These are phyloP conservation scores for Penicillium desertorum DNA, from an alignment of 495 filamentous ascomycete species.

Conservation along the genomic window DNA sequence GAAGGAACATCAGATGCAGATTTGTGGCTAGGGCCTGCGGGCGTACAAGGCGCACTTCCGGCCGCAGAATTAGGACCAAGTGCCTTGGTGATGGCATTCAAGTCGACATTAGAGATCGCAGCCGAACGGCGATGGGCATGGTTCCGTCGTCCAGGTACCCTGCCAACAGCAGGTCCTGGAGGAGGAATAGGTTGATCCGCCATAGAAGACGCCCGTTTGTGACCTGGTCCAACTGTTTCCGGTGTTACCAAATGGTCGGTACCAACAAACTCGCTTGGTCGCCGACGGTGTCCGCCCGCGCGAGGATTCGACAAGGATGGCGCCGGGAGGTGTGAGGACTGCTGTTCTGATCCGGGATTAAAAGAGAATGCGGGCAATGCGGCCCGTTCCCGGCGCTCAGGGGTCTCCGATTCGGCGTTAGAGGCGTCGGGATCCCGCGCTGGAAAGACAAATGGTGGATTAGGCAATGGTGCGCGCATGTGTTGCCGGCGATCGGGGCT, in stretches of 20 bases:
- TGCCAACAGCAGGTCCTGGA: slow-evolving; percentile 40
- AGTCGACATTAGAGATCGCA: slow-evolving; percentile 81
- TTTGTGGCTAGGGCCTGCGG: slow-evolving; percentile 48
- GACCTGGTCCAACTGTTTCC: slow-evolving; percentile 59
- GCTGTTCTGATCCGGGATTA: slow-evolving; percentile 50
- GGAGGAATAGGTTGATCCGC: slow-evolving; percentile 51
- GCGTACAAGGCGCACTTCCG: slow-evolving; percentile 68
- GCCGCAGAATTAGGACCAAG: slow-evolving; percentile 47
- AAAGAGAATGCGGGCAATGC: slow-evolving; percentile 65
- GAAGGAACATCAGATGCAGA: slow-evolving; percentile 31
- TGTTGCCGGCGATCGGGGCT: slow-evolving; percentile 30
- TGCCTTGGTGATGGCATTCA: slow-evolving; percentile 67
- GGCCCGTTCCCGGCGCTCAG: slow-evolving; percentile 31
- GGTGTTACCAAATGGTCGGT: slow-evolving; percentile 63
- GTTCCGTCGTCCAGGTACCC: slow-evolving; percentile 57
- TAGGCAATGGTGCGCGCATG: slow-evolving; percentile 56
- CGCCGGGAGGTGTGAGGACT: slow-evolving; percentile 32
- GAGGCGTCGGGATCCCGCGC: slow-evolving; percentile 38
- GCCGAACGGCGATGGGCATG: slow-evolving; percentile 86
- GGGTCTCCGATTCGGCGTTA: slow-evolving; percentile 14
- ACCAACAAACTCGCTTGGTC: slow-evolving; percentile 77
- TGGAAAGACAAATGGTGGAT: slow-evolving; percentile 73
- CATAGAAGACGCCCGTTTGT: slow-evolving; percentile 54
- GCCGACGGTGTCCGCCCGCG: slow-evolving; percentile 64
- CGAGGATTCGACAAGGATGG: slow-evolving; percentile 33